These are phyloP conservation scores for Rehmannia glutinosa DNA, from an alignment of 257 asterid genomes.

Conservation along the genomic window DNA sequence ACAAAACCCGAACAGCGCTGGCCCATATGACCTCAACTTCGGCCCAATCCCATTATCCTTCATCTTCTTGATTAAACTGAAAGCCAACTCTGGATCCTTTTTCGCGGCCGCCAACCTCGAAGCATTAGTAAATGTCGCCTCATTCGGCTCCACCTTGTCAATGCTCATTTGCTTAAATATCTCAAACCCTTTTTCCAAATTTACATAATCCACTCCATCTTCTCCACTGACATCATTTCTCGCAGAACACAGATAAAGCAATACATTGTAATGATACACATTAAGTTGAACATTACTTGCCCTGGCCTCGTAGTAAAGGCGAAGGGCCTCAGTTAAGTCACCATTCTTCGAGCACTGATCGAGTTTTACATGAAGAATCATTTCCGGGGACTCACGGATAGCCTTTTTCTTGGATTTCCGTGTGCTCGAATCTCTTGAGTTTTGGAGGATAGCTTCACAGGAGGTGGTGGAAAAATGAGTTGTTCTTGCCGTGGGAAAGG, in stretches of 20 bases:
- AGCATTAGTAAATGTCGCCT: conserved; percentile 75
- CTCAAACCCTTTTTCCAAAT: conserved; percentile 58
- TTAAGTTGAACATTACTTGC: conserved; percentile 33
- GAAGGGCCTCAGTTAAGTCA: conserved; percentile 53
- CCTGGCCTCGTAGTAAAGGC: conserved; percentile 65
- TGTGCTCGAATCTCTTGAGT: conserved; percentile 9
- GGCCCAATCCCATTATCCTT: conserved; percentile 52
- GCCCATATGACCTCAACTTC: conserved; percentile 75
- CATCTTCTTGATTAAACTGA: conserved; percentile 64
- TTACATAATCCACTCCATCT: conserved; percentile 12
- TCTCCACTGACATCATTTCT: conserved; percentile 18
- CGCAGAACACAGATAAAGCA: conserved; percentile 61
- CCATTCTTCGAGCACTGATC: conserved; percentile 49
- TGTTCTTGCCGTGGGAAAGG: conserved; percentile 25
- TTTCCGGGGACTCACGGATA: conserved; percentile 37
- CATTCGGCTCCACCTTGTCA: conserved; percentile 60
- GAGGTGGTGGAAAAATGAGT: conserved; percentile 33
- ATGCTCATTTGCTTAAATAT: conserved; percentile 55
- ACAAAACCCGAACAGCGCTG: conserved; percentile 74
- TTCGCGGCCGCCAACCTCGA: conserved; percentile 81
- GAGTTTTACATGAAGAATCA: conserved; percentile 41
- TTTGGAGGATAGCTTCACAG: conserved; percentile 28
- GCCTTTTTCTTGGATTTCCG: conserved; percentile 36
- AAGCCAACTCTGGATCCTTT: conserved; percentile 76
- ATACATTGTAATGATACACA: conserved; percentile 56